Evolutionary conservation across 164 flowering plant species (phyloP).

Genomic region (Annona squamosa): DNA sequence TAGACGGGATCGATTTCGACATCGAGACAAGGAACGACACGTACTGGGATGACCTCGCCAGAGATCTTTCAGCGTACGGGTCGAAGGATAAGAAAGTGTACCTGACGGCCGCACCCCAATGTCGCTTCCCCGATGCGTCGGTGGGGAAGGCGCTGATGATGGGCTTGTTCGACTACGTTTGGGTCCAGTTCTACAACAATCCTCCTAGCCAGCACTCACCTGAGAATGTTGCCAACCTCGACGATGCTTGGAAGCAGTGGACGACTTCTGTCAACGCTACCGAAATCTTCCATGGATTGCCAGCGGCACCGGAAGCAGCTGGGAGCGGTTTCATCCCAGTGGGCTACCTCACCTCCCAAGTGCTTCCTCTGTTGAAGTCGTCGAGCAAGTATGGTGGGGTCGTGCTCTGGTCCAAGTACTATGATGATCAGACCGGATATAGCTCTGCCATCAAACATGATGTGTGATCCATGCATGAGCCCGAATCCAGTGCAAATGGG

Average conservation of each 20-base stretch:
- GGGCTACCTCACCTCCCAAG: neutral
- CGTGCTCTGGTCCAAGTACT: neutral
- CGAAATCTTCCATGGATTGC: neutral
- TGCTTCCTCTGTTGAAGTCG: neutral
- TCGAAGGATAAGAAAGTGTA: conserved; percentile 3
- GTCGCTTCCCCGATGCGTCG: conserved; percentile 7
- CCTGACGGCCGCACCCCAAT: conserved; percentile 7
- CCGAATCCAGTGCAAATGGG: too few relatives aligned
- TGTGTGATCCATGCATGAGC: neutral
- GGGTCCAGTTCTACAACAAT: conserved; percentile 9
- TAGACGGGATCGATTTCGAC: conserved; percentile 8
- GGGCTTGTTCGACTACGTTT: neutral
- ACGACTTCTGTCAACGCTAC: neutral
- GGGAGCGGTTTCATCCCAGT: neutral
- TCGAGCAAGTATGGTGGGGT: conserved; percentile 4
- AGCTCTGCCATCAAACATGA: neutral
- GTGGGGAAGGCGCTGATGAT: conserved; percentile 4
- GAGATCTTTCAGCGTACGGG: neutral
- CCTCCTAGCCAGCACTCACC: conserved; percentile 2
- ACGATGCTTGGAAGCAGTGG: conserved; percentile 4
- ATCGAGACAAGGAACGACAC: neutral
- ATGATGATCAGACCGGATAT: neutral
- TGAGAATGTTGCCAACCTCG: neutral
- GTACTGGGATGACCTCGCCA: conserved; percentile 3
- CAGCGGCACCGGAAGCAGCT: neutral